Base-by-base conservation (phyloP, 371 early-diverging fungal genomes). In the Apophysomyces trapeziformis region DNA sequence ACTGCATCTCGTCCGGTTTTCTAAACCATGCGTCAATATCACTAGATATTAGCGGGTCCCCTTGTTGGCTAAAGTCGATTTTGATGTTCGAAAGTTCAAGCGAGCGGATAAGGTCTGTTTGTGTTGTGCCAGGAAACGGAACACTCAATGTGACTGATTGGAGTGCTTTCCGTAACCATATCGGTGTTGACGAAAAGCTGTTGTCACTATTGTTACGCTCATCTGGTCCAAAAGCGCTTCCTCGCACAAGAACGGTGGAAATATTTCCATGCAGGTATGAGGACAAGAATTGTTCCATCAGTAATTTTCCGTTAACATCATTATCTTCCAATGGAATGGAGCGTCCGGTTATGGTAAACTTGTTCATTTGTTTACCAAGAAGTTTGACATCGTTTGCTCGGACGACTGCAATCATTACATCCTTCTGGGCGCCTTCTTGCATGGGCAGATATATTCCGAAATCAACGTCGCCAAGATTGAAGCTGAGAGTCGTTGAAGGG, bases 61-160 rank as follows among this genome's bases (percentile, higher is more conserved):
- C 58, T 0, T 60, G 68, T n/a, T 50, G 46, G 26, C 74, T 72
- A 60, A 79, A 77, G 38, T 80, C 84, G 12, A 83, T 83, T 21
- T 75, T 70, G 56, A 83, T 69, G 47, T 80, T 61, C 11, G 68
- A 39, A 37, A 83, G 57, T 39, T 70, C 67, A 0, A 83, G 65
- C 1, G 75, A 73, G 18, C 73, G 72, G 39, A 83, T 80, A 12
- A 83, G 61, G 47, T 83, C 77, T 0, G 73, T 74, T 6, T 79
- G 71, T 5, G 58, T 63, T 3, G 81, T 77, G 38, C 84, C 84
- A 12, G 81, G 84, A 44, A 83, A 83, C 0, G 84, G 84, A 14
- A 80, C 70, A 4, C 35, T 18, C 1, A 83, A 61, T 2, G 78
- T 69, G 13, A 83, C 44, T 2, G 70, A 64, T 21, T 68, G 54